Base-by-base conservation (phyloP, 2,329 filamentous ascomycete species). In the Botrytis deweyae region DNA sequence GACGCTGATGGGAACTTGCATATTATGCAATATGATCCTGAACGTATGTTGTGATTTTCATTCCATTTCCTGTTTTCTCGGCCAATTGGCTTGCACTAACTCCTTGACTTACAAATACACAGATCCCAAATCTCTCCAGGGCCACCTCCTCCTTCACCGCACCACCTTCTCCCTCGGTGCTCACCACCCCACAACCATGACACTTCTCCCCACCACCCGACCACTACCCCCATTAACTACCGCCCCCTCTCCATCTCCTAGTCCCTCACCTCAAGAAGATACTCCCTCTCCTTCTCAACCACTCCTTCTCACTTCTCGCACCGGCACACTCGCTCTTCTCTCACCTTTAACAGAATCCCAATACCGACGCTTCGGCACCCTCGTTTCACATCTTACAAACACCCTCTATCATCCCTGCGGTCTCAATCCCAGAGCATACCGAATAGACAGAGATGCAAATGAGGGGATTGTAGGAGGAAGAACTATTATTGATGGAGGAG, bases 51-150 rank as follows among this genome's bases (percentile, higher is more conserved):
- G 58, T 25, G 40, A 42, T 68, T 64, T 38, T 74, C 9, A 7
- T 42, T 42, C 1, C 33, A 42, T 68, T 55, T 46, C 64, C 58
- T 74, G 29, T 70, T 38, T 68, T 64, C 42, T 73, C 36, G 20
- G 18, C 22, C 25, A 58, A 58, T 18, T 1, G 40, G 36, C 4
- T 36, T 68, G 14, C 6, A 40, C 65, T 63, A 49, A 52, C 16
- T 20, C 7, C 14, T 55, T 44, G 55, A 58, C 36, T 70, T 62
- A 70, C 20, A 62, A n/a, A 38, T 25, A 3, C 18, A 72, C 78
- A 97, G 95, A 98, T 81, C 95, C 95, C 25, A 97, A 97, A 85
- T 97, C 94, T 10, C 89, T 97, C 49, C 93, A 95, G 73, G 96
- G 96, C 67, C 92, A 95, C 79, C 89, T 95, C 59, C 88, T 99